These are phyloP conservation scores for Fusarium sp. DNA, from an alignment of 2,329 filamentous ascomycete species.

Conservation along the genomic window DNA sequence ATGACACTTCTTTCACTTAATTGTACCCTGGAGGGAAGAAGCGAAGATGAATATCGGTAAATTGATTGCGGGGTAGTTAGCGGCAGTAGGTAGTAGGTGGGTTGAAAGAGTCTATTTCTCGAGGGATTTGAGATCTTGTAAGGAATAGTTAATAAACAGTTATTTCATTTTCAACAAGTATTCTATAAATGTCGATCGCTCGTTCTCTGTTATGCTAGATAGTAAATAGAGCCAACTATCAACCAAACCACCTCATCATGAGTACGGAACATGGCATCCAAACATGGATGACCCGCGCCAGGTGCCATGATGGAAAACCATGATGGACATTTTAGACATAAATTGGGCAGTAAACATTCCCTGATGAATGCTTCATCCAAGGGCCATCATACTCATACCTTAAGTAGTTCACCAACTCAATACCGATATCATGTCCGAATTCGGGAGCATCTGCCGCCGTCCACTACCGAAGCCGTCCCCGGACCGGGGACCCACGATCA, in stretches of 20 bases:
- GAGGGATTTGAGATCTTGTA: not conserved
- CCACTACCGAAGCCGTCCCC: slow-evolving; percentile 35
- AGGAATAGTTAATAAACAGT: not conserved
- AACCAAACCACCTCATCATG: slow-evolving; percentile 14
- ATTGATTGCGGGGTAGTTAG: slow-evolving; percentile 6
- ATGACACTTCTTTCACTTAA: too few relatives aligned
- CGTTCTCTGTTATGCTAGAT: not conserved
- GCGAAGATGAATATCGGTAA: too few relatives aligned
- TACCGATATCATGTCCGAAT: slow-evolving; percentile 5
- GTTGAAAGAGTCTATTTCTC: not conserved
- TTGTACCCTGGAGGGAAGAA: too few relatives aligned
- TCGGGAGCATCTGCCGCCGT: slow-evolving; percentile 39
- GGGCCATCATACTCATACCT: not conserved
- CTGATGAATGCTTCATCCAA: too few relatives aligned
- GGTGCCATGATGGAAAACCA: slow-evolving; percentile 20
- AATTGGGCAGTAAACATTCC: too few relatives aligned
- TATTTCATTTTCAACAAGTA: not conserved
- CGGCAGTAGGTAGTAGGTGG: not conserved
- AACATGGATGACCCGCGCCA: not conserved
- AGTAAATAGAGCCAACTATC: not conserved
- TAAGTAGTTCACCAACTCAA: not conserved
- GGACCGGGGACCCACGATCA: slow-evolving; percentile 30
- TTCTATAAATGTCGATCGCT: too few relatives aligned
- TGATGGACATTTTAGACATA: not conserved
- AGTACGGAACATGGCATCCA: not conserved